Base-by-base conservation (phyloP, 192 early-diverging fungal species). In the Coemansia sp. region DNA sequence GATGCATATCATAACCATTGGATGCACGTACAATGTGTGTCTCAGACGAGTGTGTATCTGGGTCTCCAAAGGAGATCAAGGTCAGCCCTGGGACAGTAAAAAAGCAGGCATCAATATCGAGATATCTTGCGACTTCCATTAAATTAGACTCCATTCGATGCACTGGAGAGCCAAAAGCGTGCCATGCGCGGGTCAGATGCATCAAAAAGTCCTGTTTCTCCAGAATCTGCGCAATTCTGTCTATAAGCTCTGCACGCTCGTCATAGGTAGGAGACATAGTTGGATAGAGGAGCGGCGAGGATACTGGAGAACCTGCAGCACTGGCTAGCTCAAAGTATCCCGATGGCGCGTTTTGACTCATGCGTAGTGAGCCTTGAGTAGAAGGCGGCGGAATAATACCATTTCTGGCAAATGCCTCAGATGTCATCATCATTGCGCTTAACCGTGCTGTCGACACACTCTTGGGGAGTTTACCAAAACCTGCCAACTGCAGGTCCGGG, bases 21-120 rank as follows among this genome's bases (percentile, higher is more conserved):
- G 80, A 57, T 11, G 81, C 76, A 6, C 85, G 75, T 27, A 90
- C 80, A 64, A 90, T 83, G 67, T 89, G 89, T 1, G 89, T 90
- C 59, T 90, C 89, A 20, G 87, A 87, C 1, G 87, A 88, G 52
- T 90, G 89, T 19, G 86, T 89, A 32, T 84, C 83, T 1, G 82
- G 83, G 63, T 90, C 89, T 33, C 85, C 78, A 59, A 90, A 90
- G 11, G 84, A 82, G 6, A 89, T 71, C 1, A 90, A 75, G 72
- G 89, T 88, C 39, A 89, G 69, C 11, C 87, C 86, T 39, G 89
- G 89, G 17, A 89, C 54, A 42, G 87, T 88, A 9, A 88, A 78
- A 42, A 86, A 89, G 51, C 85, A 85, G 2, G 86, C 71, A 19
- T 90, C 85, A 20, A 90, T 76, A 30, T 82, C 79, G 17, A 90